Evolutionary conservation across 106 monocot species (phyloP).

Genomic region (Allium cepa): DNA sequence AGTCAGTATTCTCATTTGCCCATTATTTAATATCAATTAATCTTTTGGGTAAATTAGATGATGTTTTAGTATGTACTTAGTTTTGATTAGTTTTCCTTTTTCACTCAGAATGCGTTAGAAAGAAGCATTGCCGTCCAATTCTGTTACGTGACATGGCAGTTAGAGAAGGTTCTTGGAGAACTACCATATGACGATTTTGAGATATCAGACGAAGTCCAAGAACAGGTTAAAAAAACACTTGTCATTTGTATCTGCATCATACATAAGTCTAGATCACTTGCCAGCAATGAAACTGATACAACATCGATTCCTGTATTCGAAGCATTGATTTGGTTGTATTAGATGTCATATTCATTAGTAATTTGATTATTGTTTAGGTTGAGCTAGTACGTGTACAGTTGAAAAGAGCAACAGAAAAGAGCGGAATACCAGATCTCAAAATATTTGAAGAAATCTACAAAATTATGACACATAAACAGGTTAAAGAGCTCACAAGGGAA

Average conservation of each 20-base stretch:
- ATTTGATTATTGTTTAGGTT: slow-evolving; percentile 22
- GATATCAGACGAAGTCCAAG: slow-evolving; percentile 87
- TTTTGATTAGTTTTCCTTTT: neutral
- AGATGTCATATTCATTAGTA: neutral
- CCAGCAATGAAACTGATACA: too few relatives aligned
- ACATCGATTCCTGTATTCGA: too few relatives aligned
- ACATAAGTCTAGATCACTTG: too few relatives aligned
- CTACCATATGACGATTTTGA: slow-evolving; percentile 55
- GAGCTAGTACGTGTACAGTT: slow-evolving; percentile 56
- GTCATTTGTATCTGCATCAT: too few relatives aligned
- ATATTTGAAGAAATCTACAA: slow-evolving; percentile 57
- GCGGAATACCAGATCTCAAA: slow-evolving; percentile 24
- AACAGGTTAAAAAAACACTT: slow-evolving; percentile 41
- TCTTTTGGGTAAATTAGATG: neutral
- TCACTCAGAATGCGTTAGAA: slow-evolving; percentile 28
- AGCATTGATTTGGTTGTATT: too few relatives aligned
- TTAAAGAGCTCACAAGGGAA: slow-evolving; percentile 11
- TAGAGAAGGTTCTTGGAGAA: slow-evolving; percentile 62
- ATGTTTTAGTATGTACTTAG: too few relatives aligned
- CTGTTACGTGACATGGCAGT: slow-evolving; percentile 77
- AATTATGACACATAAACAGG: slow-evolving; percentile 15
- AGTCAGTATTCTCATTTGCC: too few relatives aligned
- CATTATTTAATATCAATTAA: slow-evolving; percentile 1
- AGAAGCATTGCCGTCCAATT: slow-evolving; percentile 44
- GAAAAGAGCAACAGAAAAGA: slow-evolving; percentile 50